These are phyloP conservation scores for Phytophthora brassicae DNA, from an alignment of 352 stramenopile species.

Conservation along the genomic window DNA sequence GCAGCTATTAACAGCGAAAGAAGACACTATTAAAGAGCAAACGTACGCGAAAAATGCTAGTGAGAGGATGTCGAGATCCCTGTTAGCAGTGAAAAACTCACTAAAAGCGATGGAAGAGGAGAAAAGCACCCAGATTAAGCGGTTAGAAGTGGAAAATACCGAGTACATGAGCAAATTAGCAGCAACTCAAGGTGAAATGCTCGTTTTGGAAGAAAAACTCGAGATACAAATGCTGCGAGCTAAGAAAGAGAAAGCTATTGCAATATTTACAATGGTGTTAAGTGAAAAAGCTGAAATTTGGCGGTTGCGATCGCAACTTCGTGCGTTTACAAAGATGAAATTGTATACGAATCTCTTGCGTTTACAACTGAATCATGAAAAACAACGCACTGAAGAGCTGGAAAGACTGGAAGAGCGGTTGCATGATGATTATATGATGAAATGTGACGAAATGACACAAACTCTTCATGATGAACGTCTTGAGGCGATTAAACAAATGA, in stretches of 20 bases:
- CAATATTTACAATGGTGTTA: constrained; percentile 29
- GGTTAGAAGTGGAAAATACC: constrained; percentile 49
- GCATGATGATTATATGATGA: constrained; percentile 47
- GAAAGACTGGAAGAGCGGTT: constrained; percentile 45
- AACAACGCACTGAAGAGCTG: constrained; percentile 26
- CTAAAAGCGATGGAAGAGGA: constrained; percentile 67
- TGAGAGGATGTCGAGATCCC: constrained; percentile 60
- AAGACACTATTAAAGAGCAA: constrained; percentile 63
- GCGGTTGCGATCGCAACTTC: constrained; percentile 22
- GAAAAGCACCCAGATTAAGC: constrained; percentile 53
- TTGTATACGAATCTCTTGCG: not conserved
- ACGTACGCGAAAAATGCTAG: constrained; percentile 47
- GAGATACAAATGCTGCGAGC: constrained; percentile 28
- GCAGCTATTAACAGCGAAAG: constrained; percentile 42
- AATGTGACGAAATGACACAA: constrained; percentile 64
- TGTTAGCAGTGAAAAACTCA: constrained; percentile 59
- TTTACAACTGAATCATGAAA: constrained; percentile 7
- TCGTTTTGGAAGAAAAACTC: constrained; percentile 58
- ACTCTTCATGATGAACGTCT: constrained; percentile 51
- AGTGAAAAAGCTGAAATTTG: constrained; percentile 16
- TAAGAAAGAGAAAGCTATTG: constrained; percentile 36
- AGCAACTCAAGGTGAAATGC: constrained; percentile 52
- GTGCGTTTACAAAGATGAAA: constrained; percentile 26
- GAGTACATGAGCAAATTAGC: constrained; percentile 61
- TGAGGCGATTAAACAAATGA: constrained; percentile 42